These are phyloP conservation scores for Blumeria graminis DNA, from an alignment of 2,329 filamentous ascomycete species.

Conservation along the genomic window DNA sequence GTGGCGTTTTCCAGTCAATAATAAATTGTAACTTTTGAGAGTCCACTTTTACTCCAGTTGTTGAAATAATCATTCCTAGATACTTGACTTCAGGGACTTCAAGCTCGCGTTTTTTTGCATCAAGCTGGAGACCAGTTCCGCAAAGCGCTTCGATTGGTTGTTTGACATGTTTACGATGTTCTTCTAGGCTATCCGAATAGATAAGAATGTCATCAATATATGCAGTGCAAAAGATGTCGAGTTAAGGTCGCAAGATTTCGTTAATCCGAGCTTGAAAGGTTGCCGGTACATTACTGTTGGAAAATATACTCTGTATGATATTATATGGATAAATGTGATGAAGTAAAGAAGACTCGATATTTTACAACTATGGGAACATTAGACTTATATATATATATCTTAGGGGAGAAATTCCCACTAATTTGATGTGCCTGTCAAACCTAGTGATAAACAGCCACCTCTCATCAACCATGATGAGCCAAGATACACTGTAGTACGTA, in stretches of 20 bases:
- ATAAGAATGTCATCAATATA: slow-evolving; percentile 1
- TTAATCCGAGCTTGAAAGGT: neutral
- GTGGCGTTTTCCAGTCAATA: neutral
- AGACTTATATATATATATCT: too few species aligned
- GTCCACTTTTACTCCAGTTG: neutral
- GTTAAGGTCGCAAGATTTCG: neutral
- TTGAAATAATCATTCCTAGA: neutral
- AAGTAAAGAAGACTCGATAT: too few species aligned
- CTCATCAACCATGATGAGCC: too few species aligned
- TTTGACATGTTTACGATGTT: neutral
- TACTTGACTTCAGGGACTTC: neutral
- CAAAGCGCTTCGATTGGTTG: neutral
- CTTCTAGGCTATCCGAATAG: neutral
- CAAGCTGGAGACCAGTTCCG: neutral
- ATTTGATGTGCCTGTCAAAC: too few species aligned
- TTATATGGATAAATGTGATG: too few species aligned
- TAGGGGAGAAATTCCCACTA: too few species aligned
- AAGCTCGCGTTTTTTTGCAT: neutral
- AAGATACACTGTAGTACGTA: too few species aligned
- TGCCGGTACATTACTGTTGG: neutral
- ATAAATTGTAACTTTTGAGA: neutral
- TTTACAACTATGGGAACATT: too few species aligned
- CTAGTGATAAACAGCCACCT: too few species aligned
- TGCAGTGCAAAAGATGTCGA: neutral
- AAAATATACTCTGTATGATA: too few species aligned